A percentile compares a stretch with the other conserved stretches of the same genome.
phyloP scores from a whole-genome alignment of 306 rosid genomes.

The Castanea sativa region DNA sequence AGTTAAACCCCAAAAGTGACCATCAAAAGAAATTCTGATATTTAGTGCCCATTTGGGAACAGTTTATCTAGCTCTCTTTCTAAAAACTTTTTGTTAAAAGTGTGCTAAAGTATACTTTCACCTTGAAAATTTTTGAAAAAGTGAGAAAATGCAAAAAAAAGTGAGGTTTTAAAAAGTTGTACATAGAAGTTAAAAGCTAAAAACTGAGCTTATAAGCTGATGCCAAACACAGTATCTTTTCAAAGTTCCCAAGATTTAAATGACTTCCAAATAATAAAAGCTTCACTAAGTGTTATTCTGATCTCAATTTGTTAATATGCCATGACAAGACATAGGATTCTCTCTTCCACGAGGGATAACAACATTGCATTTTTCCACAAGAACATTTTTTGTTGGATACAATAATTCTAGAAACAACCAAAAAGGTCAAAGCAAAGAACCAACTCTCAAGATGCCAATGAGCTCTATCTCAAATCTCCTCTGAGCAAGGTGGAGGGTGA shows the following conservation, averaged over 20 bases:
- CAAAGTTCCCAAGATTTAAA: not conserved
- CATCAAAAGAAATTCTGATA: not conserved
- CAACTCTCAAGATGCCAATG: too few relatives aligned
- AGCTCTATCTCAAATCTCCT: too few relatives aligned
- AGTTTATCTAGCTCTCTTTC: too few relatives aligned
- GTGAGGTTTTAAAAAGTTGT: too few relatives aligned
- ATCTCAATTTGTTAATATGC: not conserved
- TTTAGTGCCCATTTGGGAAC: not conserved
- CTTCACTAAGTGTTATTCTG: not conserved
- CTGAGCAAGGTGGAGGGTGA: too few relatives aligned
- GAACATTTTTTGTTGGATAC: not conserved
- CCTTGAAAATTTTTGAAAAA: too few relatives aligned
- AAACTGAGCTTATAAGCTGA: too few relatives aligned
- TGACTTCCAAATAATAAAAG: not conserved
- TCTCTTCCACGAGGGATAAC: not conserved
- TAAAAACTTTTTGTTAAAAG: too few relatives aligned
- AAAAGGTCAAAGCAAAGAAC: not conserved
- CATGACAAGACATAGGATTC: not conserved
- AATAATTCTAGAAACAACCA: not conserved
- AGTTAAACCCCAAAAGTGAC: constrained; percentile 1
- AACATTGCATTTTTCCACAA: not conserved
- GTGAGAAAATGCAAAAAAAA: too few relatives aligned
- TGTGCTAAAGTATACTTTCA: too few relatives aligned
- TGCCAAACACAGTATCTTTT: not conserved
- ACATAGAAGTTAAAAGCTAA: too few relatives aligned